These are phyloP conservation scores for Acer yangbiense DNA, from an alignment of 345 rosid genomes.

Conservation along the genomic window DNA sequence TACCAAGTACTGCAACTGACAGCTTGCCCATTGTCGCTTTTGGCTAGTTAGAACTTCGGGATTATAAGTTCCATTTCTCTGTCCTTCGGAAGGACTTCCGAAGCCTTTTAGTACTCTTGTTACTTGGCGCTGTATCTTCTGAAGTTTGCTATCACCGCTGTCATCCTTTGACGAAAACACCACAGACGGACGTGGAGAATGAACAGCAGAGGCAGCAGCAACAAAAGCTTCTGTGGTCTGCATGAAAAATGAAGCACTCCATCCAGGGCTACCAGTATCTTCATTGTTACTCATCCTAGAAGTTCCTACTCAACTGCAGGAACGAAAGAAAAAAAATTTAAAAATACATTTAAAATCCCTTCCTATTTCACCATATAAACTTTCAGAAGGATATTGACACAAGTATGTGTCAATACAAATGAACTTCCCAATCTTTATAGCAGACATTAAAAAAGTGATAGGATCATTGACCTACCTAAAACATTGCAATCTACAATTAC, in stretches of 20 bases:
- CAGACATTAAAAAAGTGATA: neutral
- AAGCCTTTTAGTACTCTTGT: conserved; percentile 70
- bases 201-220: conserved; percentile 68
- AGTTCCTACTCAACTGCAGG: conserved; percentile 35
- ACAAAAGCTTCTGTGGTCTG: conserved; percentile 79
- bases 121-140: conserved; percentile 71
- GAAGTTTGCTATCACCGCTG: conserved; percentile 59
- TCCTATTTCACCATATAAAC: neutral
- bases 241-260: conserved; percentile 71
- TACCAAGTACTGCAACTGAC: conserved; percentile 88
- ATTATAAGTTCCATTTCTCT: conserved; percentile 55
- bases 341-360: neutral
- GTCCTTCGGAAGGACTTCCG: conserved; percentile 57
- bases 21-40: conserved; percentile 93
- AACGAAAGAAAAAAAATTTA: neutral
- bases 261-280: conserved; percentile 75
- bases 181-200: conserved; percentile 82
- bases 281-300: conserved; percentile 64
- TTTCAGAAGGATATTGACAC: neutral
- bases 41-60: conserved; percentile 95
- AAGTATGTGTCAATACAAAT: neutral
- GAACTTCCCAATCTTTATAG: neutral
- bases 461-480: neutral
- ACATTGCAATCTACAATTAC: neutral
- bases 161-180: conserved; percentile 78